Percentiles rank a stretch among this genome's conserved stretches.
phyloP scores from a whole-genome alignment of 148 eudicot genomes.

The Bassia scoparia region DNA sequence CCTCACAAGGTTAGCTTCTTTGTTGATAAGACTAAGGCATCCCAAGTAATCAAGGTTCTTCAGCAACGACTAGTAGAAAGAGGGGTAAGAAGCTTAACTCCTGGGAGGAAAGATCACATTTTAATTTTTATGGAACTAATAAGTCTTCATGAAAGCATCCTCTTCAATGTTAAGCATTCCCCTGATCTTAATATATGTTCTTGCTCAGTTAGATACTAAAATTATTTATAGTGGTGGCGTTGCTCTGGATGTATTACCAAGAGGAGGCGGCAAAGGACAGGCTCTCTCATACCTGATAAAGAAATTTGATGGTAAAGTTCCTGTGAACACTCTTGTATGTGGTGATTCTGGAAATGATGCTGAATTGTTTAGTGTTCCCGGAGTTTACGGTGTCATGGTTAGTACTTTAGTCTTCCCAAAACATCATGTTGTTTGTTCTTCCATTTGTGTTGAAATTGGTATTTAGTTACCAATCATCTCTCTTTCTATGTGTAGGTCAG shows the following conservation, averaged over 20 bases:
- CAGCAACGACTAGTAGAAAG: constrained; percentile 38
- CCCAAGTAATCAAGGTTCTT: constrained; percentile 48
- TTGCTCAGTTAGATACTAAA: constrained; percentile 55
- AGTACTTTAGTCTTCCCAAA: constrained; percentile 13
- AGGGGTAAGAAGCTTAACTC: constrained; percentile 42
- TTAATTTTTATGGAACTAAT: background rate
- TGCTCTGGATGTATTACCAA: constrained; percentile 63
- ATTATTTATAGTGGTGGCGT: constrained; percentile 69
- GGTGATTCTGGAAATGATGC: constrained; percentile 82
- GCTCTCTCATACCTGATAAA: constrained; percentile 64
- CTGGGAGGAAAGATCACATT: background rate
- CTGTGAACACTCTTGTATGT: constrained; percentile 57
- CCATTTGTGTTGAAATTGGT: background rate
- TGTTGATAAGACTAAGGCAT: constrained; percentile 56
- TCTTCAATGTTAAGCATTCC: background rate
- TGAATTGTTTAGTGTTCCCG: constrained; percentile 58
- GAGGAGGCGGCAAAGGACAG: constrained; percentile 73
- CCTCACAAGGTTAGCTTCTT: constrained; percentile 69
- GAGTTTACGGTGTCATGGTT: constrained; percentile 72
- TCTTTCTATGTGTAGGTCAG: constrained; percentile 42
- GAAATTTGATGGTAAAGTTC: constrained; percentile 47
- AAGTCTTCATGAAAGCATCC: background rate
- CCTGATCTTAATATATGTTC: background rate
- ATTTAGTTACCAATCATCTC: background rate
- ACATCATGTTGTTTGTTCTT: background rate